Evolutionary conservation across 805 yeast genomes (phyloP), one percentile per base, ranked within the genome.

Genomic region (Ogataea ramenticola): DNA sequence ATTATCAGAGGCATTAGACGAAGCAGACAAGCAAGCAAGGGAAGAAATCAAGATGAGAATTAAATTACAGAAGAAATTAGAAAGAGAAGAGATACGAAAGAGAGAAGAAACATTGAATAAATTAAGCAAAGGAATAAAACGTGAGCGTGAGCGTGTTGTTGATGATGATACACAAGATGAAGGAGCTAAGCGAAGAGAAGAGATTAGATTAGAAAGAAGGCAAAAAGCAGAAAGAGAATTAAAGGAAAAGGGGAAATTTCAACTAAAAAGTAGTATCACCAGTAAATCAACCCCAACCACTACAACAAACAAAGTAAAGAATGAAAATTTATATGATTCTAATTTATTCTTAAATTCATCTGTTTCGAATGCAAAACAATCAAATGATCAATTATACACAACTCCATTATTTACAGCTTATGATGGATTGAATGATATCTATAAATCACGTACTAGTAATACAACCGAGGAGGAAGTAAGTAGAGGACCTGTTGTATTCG

Each of bases 1-100:
- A 29, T 69, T 91, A 21, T 77, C 89, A 1, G 75, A 72, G 41
- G 96, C 97, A 0, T 68, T 91, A 42, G 82, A 78, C 42, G 64
- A 66, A 15, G 95, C 93, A 1, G 91, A 80, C 42, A 63, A 68
- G 21, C 67, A 72, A 42, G 83, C 84, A 1, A 65, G 84, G 40
- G 73, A 75, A 39, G 80, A 78, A 45, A 68, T 82, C 30, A 68
- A 68, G 39, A 55, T 71, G 43, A 68, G 82, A 43, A 71, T 75
- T 21, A 71, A 70, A 31, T 60, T 74, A 62, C 74, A 72, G 54
- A 67, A 67, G 48, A 65, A 70, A 51, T 54, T 70, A 32, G 77
- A 77, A 15, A 80, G 75, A 49, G 66, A 72, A 51, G 77, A 77
- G 49, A 62, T 66, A 3, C 58, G 59, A 30, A 74, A 66, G 35